phyloP scores from a whole-genome alignment of 345 rosid genomes.

The Populus davidiana region DNA sequence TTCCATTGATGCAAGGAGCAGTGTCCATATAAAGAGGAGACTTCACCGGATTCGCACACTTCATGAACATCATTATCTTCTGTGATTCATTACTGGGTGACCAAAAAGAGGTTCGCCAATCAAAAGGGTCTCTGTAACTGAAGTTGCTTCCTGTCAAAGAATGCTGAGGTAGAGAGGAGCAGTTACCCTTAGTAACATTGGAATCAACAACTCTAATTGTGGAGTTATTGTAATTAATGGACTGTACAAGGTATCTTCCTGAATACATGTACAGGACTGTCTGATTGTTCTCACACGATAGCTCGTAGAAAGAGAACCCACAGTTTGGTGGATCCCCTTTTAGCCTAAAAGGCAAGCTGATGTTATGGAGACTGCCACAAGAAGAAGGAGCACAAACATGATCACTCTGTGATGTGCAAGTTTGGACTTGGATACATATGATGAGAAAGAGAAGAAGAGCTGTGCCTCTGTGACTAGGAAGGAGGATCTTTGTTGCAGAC shows the following conservation, averaged over 20 bases:
- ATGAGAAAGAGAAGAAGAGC: not conserved
- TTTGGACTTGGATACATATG: not conserved
- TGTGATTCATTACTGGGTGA: too few relatives aligned
- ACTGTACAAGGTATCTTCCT: slow-evolving; percentile 5
- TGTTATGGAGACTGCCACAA: not conserved
- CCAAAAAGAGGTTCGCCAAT: too few relatives aligned
- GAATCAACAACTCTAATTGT: slow-evolving; percentile 11
- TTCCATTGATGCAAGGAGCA: not conserved
- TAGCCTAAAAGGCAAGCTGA: slow-evolving; percentile 1
- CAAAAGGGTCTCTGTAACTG: not conserved
- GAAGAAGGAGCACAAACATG: slow-evolving; percentile 9
- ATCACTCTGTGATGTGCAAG: not conserved
- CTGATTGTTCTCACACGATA: slow-evolving; percentile 3
- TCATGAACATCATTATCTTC: not conserved
- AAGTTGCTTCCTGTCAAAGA: not conserved
- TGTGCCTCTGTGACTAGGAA: not conserved
- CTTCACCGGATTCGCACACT: not conserved
- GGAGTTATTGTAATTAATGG: slow-evolving; percentile 3
- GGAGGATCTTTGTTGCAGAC: not conserved
- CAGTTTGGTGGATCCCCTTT: slow-evolving; percentile 11
- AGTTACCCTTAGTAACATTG: slow-evolving; percentile 2
- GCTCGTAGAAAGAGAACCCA: not conserved
- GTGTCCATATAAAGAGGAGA: not conserved
- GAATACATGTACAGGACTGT: slow-evolving; percentile 2
- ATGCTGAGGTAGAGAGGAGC: slow-evolving; percentile 7